Percentiles rank a stretch among this genome's conserved stretches.
These are phyloP conservation scores for Solanum aculeatissimum DNA, from an alignment of 305 asterid species.

Conservation along the genomic window DNA sequence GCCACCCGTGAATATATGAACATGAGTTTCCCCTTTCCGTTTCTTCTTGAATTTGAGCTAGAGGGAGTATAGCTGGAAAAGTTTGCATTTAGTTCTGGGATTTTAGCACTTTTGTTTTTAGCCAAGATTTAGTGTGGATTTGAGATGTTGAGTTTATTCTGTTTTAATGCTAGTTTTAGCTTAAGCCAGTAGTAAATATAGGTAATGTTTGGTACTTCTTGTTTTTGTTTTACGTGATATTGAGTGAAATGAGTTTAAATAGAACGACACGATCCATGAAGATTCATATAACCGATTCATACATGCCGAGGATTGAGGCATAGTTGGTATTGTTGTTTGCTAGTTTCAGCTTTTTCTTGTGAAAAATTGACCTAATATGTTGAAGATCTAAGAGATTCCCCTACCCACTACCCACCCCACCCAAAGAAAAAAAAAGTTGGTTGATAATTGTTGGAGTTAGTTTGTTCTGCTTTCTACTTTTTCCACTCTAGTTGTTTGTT, in stretches of 20 bases:
- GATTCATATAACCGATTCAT: neutral
- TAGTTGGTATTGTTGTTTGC: neutral
- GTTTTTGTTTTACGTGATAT: neutral
- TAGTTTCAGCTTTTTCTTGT: neutral
- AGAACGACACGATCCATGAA: neutral
- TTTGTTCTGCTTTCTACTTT: neutral
- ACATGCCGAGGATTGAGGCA: neutral
- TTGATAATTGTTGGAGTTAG: neutral
- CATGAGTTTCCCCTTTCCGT: neutral
- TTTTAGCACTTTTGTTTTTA: neutral
- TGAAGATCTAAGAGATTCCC: neutral
- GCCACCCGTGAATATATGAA: neutral
- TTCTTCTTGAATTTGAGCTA: neutral
- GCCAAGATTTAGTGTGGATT: neutral
- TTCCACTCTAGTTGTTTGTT: neutral
- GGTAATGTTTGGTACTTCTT: neutral
- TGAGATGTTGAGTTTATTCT: neutral
- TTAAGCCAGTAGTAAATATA: neutral
- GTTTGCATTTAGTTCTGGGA: neutral
- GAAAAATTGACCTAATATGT: neutral
- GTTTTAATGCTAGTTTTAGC: neutral
- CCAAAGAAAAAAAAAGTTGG: neutral
- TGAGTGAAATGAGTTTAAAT: neutral
- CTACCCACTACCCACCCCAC: neutral
- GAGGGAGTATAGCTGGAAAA: neutral